These are phyloP conservation scores for Fraxinus platypoda DNA, from an alignment of 305 asterid species.

Conservation along the genomic window DNA sequence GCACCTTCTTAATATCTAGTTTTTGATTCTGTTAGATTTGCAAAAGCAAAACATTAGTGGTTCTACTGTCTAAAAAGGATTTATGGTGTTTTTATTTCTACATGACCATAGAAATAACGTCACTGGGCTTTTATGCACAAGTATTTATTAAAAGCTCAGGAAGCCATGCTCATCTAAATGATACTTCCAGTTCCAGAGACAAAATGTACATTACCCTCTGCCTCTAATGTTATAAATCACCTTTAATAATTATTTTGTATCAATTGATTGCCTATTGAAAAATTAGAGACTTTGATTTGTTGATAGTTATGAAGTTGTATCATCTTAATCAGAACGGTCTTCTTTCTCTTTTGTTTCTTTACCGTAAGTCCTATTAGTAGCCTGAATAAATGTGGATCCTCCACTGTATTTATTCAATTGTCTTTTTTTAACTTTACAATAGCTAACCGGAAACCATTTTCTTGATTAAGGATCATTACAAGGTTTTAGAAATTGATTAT, in stretches of 20 bases:
- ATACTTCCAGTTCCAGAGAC: background rate
- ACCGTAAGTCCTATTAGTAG: background rate
- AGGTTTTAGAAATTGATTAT: constrained; percentile 60
- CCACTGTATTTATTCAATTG: background rate
- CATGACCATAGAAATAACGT: background rate
- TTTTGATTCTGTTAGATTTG: background rate
- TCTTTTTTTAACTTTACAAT: background rate
- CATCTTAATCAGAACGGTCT: background rate
- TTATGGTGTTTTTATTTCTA: background rate
- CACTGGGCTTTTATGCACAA: background rate
- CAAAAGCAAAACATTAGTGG: background rate
- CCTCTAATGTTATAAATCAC: background rate
- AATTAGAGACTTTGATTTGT: background rate
- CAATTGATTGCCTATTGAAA: background rate
- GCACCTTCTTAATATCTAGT: background rate
- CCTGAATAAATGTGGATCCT: background rate
- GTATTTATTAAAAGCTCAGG: background rate
- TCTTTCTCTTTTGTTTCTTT: background rate
- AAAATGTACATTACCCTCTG: background rate
- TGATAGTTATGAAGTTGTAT: background rate
- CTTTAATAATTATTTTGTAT: background rate
- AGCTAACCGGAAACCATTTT: background rate
- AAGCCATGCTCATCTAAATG: background rate
- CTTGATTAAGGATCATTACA: constrained; percentile 56
- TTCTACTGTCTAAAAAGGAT: background rate